Base-by-base conservation (phyloP, 257 asterid species). In the Datura wrightii region DNA sequence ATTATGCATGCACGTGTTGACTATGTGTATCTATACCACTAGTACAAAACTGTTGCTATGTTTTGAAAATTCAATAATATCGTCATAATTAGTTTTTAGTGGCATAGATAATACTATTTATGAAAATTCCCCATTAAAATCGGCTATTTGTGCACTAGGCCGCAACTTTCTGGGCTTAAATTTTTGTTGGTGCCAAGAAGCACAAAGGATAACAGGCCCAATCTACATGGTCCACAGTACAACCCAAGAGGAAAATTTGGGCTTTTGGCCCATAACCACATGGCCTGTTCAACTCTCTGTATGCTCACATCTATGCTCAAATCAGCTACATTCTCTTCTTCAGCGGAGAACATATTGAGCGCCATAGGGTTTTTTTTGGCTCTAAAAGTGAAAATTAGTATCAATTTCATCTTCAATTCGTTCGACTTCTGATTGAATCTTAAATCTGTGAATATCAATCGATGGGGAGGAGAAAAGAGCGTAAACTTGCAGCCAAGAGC, bases 401-500 rank as follows among this genome's bases (percentile, higher is more conserved):
- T 4, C 4, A 60, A 9, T 63, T 63, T 65, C 10, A 31, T 10
- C 42, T 62, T 62, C 3, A 10, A 34, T 9, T 60, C 69, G 36
- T 10, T 24, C 69, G 59, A 60, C 34, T 72, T 10, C 31, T 67
- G 50, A 37, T 72, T 6, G 18, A 72, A 72, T 44, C 56, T 24
- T 1, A 31, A 72, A 6, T n/a, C 36, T 10, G 58, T 46, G 41
- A 72, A n/a, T 5, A 46, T 19, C 39, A 19, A 72, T 72, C 58
- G 54, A 97, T 97, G 98, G 99, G 98, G 79, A 91, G 94, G 90
- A 93, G 99, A 83, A 97, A 94, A 90, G 99, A 94, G 89, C 98
- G 98, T 31, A 93, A 98, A 10, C 90, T 84, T 36, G 99, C 98
- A 66, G 95, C 97, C 83, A 84, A 86, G 84, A 85, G 87, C 85